Evolutionary conservation across 805 yeast genomes (phyloP), one percentile per base, ranked within the genome.

Genomic region (Monosporozyma aquatica): DNA sequence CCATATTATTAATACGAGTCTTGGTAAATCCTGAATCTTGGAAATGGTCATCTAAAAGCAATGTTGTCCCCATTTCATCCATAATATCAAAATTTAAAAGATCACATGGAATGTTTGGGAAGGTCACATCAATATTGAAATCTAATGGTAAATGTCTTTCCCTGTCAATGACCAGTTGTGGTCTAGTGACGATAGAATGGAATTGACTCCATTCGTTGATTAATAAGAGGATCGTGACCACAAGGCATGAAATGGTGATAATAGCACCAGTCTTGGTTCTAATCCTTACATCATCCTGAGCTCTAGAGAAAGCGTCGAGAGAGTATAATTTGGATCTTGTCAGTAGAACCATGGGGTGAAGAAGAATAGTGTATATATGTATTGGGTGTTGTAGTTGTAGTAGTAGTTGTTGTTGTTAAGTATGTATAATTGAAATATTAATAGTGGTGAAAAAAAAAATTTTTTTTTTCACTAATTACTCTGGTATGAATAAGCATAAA

Each of bases 221-320:
- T 37, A 87, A 66, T 46, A 92, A 69, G 40, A 80, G 52, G 15
- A 80, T 42, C 15, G 86, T 80, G 3, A 83, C 68, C 9, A 77
- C 40, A 2, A 78, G 55, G 56, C 95, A 82, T 4, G 76, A 66
- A 33, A 92, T 55, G 4, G 97, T 87, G 53, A 92, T 83, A 22
- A 87, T 54, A 2, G 96, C 98, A 42, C 98, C 98, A 3, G 90
- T 72, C 4, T 89, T 72, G 2, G 98, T 92, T 49, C 82, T 78
- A 46, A 92, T 76, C 39, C 85, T 74, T 8, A 95, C 94, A 60
- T 92, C 98, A 55, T 90, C 97, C 25, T 86, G 87, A 6, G 97
- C 85, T 62, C 87, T 89, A 21, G 95, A 76, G 60, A 90, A 89
- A 13, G 92, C 95, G 62, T 89, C 97, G 46, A 84, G 67, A 34